Evolutionary conservation across 108 stramenopile genomes (phyloP).

Genomic region (Discostella stelligeroides): DNA sequence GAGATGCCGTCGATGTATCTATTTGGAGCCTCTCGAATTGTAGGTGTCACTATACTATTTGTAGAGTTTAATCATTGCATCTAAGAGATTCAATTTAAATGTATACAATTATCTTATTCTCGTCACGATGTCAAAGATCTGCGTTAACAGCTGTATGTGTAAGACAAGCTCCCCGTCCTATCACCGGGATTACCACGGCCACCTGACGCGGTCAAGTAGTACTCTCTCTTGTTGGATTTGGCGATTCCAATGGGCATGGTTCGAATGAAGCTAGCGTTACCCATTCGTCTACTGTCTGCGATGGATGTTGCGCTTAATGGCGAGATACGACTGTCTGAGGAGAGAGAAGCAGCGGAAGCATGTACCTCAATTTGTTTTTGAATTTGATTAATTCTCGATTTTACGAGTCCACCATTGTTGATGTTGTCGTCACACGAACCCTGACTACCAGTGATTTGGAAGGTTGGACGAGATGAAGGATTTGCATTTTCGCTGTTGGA

Average conservation of each 20-base stretch:
- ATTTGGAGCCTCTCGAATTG: too few species aligned
- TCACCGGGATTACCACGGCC: slow-evolving; percentile 2
- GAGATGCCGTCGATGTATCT: too few species aligned
- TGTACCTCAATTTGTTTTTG: slow-evolving; percentile 2
- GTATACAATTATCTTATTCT: too few species aligned
- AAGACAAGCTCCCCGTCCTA: neutral
- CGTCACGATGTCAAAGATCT: too few species aligned
- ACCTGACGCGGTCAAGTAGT: neutral
- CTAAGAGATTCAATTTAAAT: too few species aligned
- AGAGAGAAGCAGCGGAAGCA: neutral
- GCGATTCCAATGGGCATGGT: slow-evolving; percentile 8
- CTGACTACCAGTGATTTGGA: too few species aligned
- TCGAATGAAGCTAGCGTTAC: neutral
- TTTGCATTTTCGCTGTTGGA: neutral
- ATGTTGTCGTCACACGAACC: too few species aligned
- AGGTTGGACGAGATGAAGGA: neutral
- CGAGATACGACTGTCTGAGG: too few species aligned
- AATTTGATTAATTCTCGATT: slow-evolving; percentile 1
- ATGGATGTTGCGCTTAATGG: neutral
- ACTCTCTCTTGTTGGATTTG: neutral
- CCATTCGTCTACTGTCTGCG: neutral
- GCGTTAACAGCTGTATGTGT: neutral
- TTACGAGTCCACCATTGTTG: neutral
- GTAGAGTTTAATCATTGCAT: too few species aligned
- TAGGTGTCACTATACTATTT: too few species aligned